Evolutionary conservation across 2,329 filamentous ascomycete genomes (phyloP), one percentile per base, ranked within the genome.

Genomic region (Aureobasidium leucospermi): DNA sequence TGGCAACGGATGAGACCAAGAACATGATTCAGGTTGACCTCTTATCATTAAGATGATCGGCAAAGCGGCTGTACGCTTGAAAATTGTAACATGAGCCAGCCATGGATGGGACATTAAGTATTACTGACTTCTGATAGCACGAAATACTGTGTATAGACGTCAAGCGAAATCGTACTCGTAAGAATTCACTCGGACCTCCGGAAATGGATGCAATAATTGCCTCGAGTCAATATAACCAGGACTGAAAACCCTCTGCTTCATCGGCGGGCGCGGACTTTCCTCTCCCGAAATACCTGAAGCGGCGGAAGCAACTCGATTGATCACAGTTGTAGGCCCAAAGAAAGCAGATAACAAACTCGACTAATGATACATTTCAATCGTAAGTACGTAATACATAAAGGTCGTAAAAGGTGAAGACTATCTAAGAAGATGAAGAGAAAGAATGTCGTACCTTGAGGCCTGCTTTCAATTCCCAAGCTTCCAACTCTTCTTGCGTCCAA

Each of bases 401-500:
- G 15, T 41, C 38, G 15, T 41, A 13, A 36, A 36, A n/a, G 15
- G 38, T 13, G 38, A 36, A 36, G 13, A 13, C 34, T 36, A 23
- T 23, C 13, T 13, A 36, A 36, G 13, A 36, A 13, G 8, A 9
- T 13, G 38, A 55, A 32, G 51, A 45, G 1, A 36, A 36, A 1
- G 41, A 56, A 19, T n/a, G 16, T 41, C 52, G 41, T 39, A 47
- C 42, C 41, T 57, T 57, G 15, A 51, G 36, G 32, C 38, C 39
- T 36, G 57, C 28, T 34, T 34, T 57, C n/a, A 48, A 2, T 23
- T 56, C 46, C 61, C 58, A 65, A 6, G 15, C 32, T 49, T 59
- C 61, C 15, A 70, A 41, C 57, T 69, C 64, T 43, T 63, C 62
- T 55, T 67, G 63, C n/a, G 68, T 69, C 67, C 67, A 69, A 9